Evolutionary conservation across 2,329 filamentous ascomycete genomes (phyloP).

Genomic region (Pseudocercospora eumusae): DNA sequence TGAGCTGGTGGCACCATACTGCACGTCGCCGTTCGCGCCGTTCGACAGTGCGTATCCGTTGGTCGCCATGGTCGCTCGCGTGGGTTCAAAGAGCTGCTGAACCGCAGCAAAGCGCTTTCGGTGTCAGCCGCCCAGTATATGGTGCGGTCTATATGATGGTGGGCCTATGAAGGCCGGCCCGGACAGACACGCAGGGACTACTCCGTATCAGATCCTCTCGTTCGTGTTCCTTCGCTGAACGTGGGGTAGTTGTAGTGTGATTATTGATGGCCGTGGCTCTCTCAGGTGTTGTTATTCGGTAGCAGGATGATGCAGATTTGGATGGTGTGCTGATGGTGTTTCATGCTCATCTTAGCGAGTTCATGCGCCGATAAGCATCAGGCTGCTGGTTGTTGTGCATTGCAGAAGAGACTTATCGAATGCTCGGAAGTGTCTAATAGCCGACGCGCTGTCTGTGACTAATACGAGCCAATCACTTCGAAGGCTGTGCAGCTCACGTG

Average conservation of each 20-base stretch:
- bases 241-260: conserved; percentile 2
- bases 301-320: conserved; percentile 32
- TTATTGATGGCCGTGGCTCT: background rate
- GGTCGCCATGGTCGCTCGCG: conserved; percentile 23
- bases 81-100: conserved; percentile 19
- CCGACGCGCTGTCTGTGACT: conserved; percentile 1
- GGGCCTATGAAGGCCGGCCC: conserved; percentile 9
- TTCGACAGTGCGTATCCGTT: conserved; percentile 23
- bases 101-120: conserved; percentile 28
- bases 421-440: background rate
- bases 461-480: conserved; percentile 3
- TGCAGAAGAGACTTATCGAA: background rate
- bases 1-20: conserved; percentile 24
- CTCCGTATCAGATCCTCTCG: conserved; percentile 6
- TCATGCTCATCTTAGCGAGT: conserved; percentile 27
- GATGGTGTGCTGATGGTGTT: conserved; percentile 19
- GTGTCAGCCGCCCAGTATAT: conserved; percentile 15
- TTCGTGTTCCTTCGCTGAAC: conserved; percentile 3
- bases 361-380: conserved; percentile 14
- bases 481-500: conserved; percentile 8
- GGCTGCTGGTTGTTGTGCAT: conserved; percentile 11
- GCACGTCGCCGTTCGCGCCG: conserved; percentile 25
- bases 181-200: conserved; percentile 15
- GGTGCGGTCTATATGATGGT: conserved; percentile 2
- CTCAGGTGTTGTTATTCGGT: conserved; percentile 36